phyloP scores from a whole-genome alignment of 2,329 filamentous ascomycete genomes.

The Colletotrichum truncatum region DNA sequence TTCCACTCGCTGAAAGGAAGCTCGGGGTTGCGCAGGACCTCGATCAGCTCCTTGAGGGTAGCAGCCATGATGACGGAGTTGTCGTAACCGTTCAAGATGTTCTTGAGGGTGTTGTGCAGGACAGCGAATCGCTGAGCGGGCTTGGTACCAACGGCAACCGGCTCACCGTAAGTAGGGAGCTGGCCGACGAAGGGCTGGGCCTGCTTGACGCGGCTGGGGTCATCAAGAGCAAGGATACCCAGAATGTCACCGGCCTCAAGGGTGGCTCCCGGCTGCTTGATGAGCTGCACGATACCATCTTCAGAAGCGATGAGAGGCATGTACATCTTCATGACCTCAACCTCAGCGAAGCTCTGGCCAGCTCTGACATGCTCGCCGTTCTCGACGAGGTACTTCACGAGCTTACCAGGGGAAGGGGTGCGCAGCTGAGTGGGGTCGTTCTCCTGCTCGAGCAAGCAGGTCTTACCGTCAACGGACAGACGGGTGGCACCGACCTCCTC shows the following conservation, averaged over 20 bases:
- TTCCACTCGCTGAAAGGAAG: slow-evolving; percentile 97
- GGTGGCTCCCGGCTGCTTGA: slow-evolving; percentile 98
- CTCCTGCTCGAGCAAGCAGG: slow-evolving; percentile 96
- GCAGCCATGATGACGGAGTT: slow-evolving; percentile 96
- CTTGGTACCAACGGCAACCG: slow-evolving; percentile 90
- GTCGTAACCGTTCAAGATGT: slow-evolving; percentile 94
- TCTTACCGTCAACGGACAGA: slow-evolving; percentile 97
- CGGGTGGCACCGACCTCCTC: slow-evolving; percentile 97
- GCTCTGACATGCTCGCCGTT: slow-evolving; percentile 93
- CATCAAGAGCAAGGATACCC: slow-evolving; percentile 95
- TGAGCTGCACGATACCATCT: slow-evolving; percentile 95
- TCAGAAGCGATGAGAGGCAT: slow-evolving; percentile 97
- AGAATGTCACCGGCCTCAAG: slow-evolving; percentile 98
- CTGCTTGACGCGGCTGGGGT: slow-evolving; percentile 95
- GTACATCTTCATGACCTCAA: slow-evolving; percentile 99
- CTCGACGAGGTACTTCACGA: slow-evolving; percentile 97
- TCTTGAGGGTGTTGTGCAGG: slow-evolving; percentile 79
- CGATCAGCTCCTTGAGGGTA: slow-evolving; percentile 88
- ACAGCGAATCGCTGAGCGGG: slow-evolving; percentile 87
- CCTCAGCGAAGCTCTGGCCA: slow-evolving; percentile 93
- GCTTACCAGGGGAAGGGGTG: slow-evolving; percentile 94
- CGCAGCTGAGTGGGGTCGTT: slow-evolving; percentile 98
- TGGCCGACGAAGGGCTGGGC: slow-evolving; percentile 93
- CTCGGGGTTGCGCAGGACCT: slow-evolving; percentile 88
- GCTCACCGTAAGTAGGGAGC: slow-evolving; percentile 85